Percentiles rank a stretch among this genome's conserved stretches.
Evolutionary conservation across 176 grass and related monocot species (phyloP).

Genomic region (Eremochloa ophiuroides): DNA sequence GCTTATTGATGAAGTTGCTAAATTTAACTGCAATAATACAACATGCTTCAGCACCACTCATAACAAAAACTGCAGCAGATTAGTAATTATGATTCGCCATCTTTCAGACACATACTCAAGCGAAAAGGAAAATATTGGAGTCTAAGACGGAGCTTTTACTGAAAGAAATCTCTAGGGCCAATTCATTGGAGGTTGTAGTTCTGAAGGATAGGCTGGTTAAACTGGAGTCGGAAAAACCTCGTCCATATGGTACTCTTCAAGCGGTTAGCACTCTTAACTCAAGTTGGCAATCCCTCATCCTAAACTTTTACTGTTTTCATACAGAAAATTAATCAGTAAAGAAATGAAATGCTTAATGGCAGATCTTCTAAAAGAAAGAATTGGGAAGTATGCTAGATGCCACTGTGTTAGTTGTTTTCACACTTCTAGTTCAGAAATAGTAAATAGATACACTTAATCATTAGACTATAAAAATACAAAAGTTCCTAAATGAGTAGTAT

Average conservation of each 20-base stretch:
- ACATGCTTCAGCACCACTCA: neutral
- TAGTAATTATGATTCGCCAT: neutral
- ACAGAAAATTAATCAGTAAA: neutral
- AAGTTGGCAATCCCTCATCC: neutral
- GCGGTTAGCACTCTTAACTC: constrained; percentile 58
- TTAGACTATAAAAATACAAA: neutral
- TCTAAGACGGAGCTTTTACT: constrained; percentile 68
- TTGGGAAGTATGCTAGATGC: neutral
- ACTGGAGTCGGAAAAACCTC: constrained; percentile 68
- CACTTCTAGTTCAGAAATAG: neutral
- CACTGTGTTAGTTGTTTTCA: constrained; percentile 1
- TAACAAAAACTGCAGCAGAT: neutral
- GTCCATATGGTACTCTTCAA: constrained; percentile 72
- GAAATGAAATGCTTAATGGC: constrained; percentile 13
- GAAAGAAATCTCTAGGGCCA: constrained; percentile 50
- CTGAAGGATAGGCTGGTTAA: constrained; percentile 55
- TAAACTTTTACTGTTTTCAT: neutral
- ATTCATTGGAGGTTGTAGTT: constrained; percentile 43
- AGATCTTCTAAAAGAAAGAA: neutral
- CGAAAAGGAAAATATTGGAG: constrained; percentile 93
- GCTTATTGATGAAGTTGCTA: neutral
- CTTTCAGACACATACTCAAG: constrained; percentile 93
- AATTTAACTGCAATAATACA: neutral
- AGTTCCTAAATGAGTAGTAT: neutral
- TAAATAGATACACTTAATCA: neutral